Evolutionary conservation across 108 stramenopile species (phyloP).

Genomic region (Cyclotella kingstonii): DNA sequence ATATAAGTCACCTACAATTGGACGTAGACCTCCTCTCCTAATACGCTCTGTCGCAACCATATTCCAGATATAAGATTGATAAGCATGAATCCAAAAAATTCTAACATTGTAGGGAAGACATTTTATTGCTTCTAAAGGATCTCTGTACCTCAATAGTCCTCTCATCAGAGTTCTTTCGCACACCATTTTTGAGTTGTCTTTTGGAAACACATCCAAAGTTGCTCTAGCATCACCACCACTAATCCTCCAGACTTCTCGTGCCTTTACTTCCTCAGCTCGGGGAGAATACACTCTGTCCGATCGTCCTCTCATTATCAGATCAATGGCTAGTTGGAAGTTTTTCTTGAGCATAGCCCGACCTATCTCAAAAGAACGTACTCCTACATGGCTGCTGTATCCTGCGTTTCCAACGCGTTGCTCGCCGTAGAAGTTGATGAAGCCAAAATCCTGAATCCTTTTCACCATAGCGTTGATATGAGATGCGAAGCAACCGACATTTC

Average conservation of each 20-base stretch:
- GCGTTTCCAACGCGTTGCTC: conserved; percentile 83
- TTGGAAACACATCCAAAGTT: conserved; percentile 61
- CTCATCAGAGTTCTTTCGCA: conserved; percentile 68
- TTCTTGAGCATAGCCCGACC: conserved; percentile 71
- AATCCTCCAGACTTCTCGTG: conserved; percentile 62
- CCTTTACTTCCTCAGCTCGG: conserved; percentile 39
- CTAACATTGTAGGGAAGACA: conserved; percentile 61
- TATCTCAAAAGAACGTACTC: conserved; percentile 75
- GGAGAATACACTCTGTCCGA: conserved; percentile 28
- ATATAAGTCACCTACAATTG: conserved; percentile 67
- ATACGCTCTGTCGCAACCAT: conserved; percentile 48
- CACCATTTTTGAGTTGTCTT: conserved; percentile 48
- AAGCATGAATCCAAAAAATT: conserved; percentile 75
- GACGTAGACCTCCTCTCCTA: conserved; percentile 43
- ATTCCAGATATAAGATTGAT: conserved; percentile 42
- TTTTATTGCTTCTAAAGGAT: conserved; percentile 58
- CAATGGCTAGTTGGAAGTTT: conserved; percentile 62
- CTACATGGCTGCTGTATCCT: conserved; percentile 50
- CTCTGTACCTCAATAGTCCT: conserved; percentile 69
- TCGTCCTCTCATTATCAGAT: conserved; percentile 75
- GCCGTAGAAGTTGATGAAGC: conserved; percentile 89
- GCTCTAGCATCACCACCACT: conserved; percentile 51
- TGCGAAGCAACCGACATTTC: conserved; percentile 35
- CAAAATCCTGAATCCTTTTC: conserved; percentile 46
- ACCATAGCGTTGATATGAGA: conserved; percentile 55